Base-by-base conservation (phyloP, 1,284 basidiomycete species). In the Fomitopsis betulina region DNA sequence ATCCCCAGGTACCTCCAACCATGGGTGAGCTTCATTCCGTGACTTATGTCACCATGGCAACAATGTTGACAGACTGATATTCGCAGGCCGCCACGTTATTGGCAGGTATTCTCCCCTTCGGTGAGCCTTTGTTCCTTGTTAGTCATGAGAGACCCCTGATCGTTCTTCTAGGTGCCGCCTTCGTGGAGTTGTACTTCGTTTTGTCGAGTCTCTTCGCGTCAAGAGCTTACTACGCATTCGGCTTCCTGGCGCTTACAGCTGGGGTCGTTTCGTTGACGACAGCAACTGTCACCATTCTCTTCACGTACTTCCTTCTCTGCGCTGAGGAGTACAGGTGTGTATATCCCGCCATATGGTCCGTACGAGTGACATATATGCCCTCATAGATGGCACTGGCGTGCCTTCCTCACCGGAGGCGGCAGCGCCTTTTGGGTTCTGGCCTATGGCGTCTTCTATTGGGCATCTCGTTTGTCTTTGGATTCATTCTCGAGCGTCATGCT, bases 131-230 rank as follows among this genome's bases (percentile, higher is more conserved):
- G 12, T 7, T n/a, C 25, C 10, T 4, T 35, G 7, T 27, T 25
- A 10, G 9, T 12, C 5, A 2, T 49, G 33, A 19, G 52, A 38
- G 30, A 12, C n/a, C 23, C 15, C 47, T 39, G 21, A 25, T 30
- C 50, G n/a, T 51, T n/a, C 62, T 15, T 19, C 9, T 60, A 91
- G 89, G 91, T 57, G 95, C 96, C 45, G 95, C 94, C 0, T 98
- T 98, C 69, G 91, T 98, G 62, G 96, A 98, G 73, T 79, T 98
- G 13, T 98, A 95, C 75, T 98, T 96, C 71, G 88, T 98, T 53
- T 81, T 98, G 63, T 94, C 94, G 19, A 93, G 89, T 66, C 80
- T 98, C 45, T 99, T 98, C 67, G 96, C 96, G 30, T 95, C 94
- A 47, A 84, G 93, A 53, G 92, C 94, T 53, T 95, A 95, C 76